A percentile compares a stretch with the other conserved stretches of the same genome.
Conservation (phyloP, 2,329 filamentous ascomycete genomes). For the Penicillium sp. region DNA sequence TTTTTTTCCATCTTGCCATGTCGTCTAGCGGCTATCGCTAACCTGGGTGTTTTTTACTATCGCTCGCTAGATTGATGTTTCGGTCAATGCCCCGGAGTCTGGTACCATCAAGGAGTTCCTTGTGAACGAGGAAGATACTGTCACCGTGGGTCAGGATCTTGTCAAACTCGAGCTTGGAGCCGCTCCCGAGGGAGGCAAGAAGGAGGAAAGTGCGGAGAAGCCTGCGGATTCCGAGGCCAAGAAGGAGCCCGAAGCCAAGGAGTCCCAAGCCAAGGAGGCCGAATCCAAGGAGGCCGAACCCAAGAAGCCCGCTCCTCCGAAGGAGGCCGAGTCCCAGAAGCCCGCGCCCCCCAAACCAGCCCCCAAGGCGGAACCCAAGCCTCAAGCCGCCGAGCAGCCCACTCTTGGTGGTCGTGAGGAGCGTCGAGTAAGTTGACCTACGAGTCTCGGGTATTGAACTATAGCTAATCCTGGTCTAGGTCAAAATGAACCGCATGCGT, state of each 20-base stretch:
- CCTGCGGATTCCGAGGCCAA: constrained; percentile 56
- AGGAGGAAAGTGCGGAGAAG: constrained; percentile 55
- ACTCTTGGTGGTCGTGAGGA: constrained; percentile 74
- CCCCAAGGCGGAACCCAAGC: constrained; percentile 22
- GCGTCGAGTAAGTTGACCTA: constrained; percentile 63
- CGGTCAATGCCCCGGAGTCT: constrained; percentile 87
- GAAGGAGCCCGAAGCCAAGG: constrained; percentile 42
- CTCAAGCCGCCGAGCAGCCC: constrained; percentile 19
- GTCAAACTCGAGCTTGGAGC: constrained; percentile 79
- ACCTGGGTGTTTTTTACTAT: constrained; percentile 9
- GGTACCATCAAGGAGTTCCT: constrained; percentile 90
- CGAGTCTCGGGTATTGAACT: neutral
- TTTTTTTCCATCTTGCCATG: neutral
- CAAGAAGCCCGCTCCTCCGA: constrained; percentile 20
- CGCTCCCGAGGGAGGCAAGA: constrained; percentile 51
- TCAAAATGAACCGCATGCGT: constrained; percentile 99
- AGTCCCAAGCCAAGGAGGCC: constrained; percentile 40
- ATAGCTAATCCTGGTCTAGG: constrained; percentile 49
- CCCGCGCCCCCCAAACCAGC: constrained; percentile 29
- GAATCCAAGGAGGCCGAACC: constrained; percentile 27
- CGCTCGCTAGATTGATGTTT: constrained; percentile 74
- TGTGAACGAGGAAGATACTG: constrained; percentile 90
- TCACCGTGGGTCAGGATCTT: constrained; percentile 88
- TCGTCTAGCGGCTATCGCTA: neutral
- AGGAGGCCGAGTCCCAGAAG: constrained; percentile 35